phyloP scores from a whole-genome alignment of 2,329 filamentous ascomycete species.

The Penicillium digitatum region DNA sequence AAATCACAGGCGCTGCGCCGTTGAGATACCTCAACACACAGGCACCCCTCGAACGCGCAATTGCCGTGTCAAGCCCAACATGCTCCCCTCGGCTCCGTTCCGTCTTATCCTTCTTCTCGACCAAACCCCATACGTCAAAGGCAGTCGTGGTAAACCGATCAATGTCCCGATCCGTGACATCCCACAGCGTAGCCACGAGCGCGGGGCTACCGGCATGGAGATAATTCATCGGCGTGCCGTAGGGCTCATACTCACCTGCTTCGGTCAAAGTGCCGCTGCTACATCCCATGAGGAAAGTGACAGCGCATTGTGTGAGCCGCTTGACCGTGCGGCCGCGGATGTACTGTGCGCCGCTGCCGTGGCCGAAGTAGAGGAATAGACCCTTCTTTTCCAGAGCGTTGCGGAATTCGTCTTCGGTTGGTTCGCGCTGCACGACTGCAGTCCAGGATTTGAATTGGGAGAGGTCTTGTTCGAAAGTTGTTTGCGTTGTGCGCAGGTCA shows the following conservation, averaged over 20 bases:
- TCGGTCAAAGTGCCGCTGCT: constrained; percentile 77
- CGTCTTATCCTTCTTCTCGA: constrained; percentile 44
- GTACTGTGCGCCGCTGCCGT: constrained; percentile 92
- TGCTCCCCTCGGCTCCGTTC: constrained; percentile 26
- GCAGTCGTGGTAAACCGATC: constrained; percentile 79
- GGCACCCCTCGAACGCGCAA: constrained; percentile 67
- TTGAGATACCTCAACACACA: constrained; percentile 90
- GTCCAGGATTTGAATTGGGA: constrained; percentile 58
- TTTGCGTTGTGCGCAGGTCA: constrained; percentile 76
- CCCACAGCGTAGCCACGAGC: constrained; percentile 90
- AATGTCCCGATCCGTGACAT: constrained; percentile 96
- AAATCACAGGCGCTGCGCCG: constrained; percentile 87
- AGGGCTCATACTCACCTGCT: constrained; percentile 83
- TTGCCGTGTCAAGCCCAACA: constrained; percentile 71
- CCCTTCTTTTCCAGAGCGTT: constrained; percentile 61
- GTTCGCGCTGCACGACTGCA: constrained; percentile 63
- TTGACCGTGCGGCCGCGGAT: constrained; percentile 81
- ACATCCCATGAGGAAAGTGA: constrained; percentile 90
- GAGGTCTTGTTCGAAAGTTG: constrained; percentile 66
- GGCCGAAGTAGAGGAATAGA: constrained; percentile 88
- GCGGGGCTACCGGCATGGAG: constrained; percentile 82
- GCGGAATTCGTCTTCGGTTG: constrained; percentile 75
- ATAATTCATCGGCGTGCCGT: constrained; percentile 86
- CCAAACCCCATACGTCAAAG: constrained; percentile 83
- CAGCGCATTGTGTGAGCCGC: constrained; percentile 71